Conservation (phyloP, 148 eudicot species). For the Camellia sinensis region DNA sequence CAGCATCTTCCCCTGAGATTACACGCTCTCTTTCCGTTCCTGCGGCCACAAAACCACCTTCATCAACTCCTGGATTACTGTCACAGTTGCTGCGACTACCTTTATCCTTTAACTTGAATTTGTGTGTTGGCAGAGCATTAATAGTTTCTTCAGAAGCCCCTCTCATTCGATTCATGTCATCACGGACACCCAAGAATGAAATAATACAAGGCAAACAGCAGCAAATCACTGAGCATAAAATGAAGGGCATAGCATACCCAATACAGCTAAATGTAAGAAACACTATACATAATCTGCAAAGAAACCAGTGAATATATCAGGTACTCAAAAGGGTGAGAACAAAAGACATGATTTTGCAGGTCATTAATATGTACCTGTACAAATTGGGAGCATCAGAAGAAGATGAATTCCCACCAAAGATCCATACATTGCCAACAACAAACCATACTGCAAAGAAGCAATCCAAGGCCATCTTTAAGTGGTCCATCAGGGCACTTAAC, state of each 20-base stretch:
- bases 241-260: constrained; percentile 80
- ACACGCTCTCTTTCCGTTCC: constrained; percentile 69
- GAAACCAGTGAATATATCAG: neutral
- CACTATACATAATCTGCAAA: constrained; percentile 59
- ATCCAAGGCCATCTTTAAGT: constrained; percentile 75
- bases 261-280: constrained; percentile 66
- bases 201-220: constrained; percentile 79
- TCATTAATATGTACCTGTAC: constrained; percentile 43
- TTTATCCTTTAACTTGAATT: constrained; percentile 48
- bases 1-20: constrained; percentile 77
- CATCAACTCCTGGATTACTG: constrained; percentile 31
- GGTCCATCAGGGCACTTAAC: constrained; percentile 48
- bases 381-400: constrained; percentile 74
- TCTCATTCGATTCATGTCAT: constrained; percentile 52
- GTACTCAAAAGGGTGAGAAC: neutral
- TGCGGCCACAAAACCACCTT: constrained; percentile 55
- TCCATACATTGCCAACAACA: constrained; percentile 79
- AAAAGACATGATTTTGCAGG: neutral
- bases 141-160: constrained; percentile 72
- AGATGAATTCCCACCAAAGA: constrained; percentile 73
- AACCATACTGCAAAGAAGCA: constrained; percentile 89
- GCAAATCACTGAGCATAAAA: constrained; percentile 72
- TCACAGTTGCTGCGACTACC: constrained; percentile 28
- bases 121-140: constrained; percentile 57
- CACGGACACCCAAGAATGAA: constrained; percentile 62